phyloP scores from a whole-genome alignment of 2,329 filamentous ascomycete genomes.

The Daldinia sp. region DNA sequence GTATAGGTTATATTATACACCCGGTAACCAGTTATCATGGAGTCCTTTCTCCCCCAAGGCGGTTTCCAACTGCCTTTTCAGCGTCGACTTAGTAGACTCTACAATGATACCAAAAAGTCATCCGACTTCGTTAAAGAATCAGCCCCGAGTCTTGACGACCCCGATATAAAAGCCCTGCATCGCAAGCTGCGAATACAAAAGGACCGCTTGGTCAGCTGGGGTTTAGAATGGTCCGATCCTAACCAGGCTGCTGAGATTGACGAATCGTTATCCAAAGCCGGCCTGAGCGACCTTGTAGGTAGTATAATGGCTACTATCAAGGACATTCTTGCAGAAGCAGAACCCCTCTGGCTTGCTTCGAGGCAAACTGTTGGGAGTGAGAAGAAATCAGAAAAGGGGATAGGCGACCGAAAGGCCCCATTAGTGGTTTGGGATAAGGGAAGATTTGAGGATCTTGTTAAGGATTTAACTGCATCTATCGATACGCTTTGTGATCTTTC shows the following conservation, averaged over 20 bases:
- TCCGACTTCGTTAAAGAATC: constrained; percentile 78
- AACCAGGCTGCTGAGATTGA: constrained; percentile 77
- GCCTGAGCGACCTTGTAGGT: constrained; percentile 80
- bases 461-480: constrained; percentile 80
- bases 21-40: constrained; percentile 55
- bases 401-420: constrained; percentile 64
- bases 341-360: constrained; percentile 75
- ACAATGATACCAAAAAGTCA: constrained; percentile 84
- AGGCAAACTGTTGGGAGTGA: constrained; percentile 59
- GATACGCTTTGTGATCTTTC: constrained; percentile 84
- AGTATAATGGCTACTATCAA: constrained; percentile 86
- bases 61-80: constrained; percentile 70
- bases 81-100: constrained; percentile 76
- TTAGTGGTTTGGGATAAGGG: constrained; percentile 75
- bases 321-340: constrained; percentile 81
- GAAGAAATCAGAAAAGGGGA: constrained; percentile 54
- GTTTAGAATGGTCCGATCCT: constrained; percentile 83
- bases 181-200: constrained; percentile 84
- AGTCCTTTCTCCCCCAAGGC: constrained; percentile 63
- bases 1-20: not conserved
- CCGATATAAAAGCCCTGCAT: constrained; percentile 78
- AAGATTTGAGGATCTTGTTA: constrained; percentile 80
- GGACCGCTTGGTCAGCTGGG: constrained; percentile 82
- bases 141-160: constrained; percentile 72
- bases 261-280: constrained; percentile 76